These are phyloP conservation scores for Zygosaccharomyces pseudorouxii DNA, from an alignment of 805 yeast genomes.

Conservation along the genomic window DNA sequence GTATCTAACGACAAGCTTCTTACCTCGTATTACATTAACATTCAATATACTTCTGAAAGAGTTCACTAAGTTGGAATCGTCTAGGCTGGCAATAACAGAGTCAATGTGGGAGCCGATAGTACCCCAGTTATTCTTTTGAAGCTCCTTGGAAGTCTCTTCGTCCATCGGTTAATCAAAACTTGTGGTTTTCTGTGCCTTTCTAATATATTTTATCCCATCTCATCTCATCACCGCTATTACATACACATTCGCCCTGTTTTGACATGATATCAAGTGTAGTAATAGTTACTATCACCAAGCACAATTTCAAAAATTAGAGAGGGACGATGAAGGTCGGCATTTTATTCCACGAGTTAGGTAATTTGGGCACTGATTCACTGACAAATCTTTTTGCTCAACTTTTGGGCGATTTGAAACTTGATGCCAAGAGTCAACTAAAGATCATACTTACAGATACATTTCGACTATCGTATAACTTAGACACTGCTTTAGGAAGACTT, in stretches of 20 bases:
- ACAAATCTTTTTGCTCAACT: conserved; percentile 6
- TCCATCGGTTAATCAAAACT: neutral
- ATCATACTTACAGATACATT: conserved; percentile 21
- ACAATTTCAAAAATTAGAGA: neutral
- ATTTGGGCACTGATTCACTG: conserved; percentile 9
- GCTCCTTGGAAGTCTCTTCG: conserved; percentile 28
- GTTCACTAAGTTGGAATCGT: conserved; percentile 42
- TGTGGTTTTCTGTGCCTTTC: neutral
- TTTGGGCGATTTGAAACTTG: conserved; percentile 9
- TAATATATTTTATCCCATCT: too few relatives aligned
- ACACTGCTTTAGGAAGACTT: conserved; percentile 26
- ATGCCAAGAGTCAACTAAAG: conserved; percentile 17
- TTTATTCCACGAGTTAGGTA: conserved; percentile 14
- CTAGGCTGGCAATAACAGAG: conserved; percentile 3
- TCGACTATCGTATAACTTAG: conserved; percentile 21
- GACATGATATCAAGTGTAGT: neutral
- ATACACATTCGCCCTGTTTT: neutral
- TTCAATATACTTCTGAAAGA: conserved; percentile 48
- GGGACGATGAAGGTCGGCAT: conserved; percentile 17
- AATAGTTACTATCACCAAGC: neutral
- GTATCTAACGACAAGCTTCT: conserved; percentile 55
- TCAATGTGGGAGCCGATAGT: conserved; percentile 44
- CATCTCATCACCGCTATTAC: neutral
- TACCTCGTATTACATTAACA: conserved; percentile 55
- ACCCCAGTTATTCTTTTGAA: conserved; percentile 58